Evolutionary conservation across 1,284 basidiomycete species (phyloP).

Genomic region (Puccinia sorghi): DNA sequence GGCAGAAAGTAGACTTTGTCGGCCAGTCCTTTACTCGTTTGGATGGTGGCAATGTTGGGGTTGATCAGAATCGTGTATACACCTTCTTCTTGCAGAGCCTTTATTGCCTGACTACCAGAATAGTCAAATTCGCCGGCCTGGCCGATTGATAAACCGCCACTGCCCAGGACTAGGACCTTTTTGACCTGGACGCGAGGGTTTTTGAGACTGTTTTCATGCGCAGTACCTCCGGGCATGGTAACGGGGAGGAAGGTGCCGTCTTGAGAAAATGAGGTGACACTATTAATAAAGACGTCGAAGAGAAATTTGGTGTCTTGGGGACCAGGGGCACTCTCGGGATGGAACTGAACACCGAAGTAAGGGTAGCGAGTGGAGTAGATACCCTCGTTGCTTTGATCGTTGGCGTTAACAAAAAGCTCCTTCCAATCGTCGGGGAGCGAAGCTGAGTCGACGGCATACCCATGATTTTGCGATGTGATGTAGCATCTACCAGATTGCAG

Average conservation of each 20-base stretch:
- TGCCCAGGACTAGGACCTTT: slow-evolving; percentile 95
- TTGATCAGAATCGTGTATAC: slow-evolving; percentile 99
- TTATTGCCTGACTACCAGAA: slow-evolving; percentile 97
- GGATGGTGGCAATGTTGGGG: slow-evolving; percentile 99
- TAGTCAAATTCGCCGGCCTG: slow-evolving; percentile 99
- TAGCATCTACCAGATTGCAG: slow-evolving; percentile 92
- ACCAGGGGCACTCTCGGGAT: slow-evolving; percentile 97
- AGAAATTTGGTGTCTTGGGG: slow-evolving; percentile 98
- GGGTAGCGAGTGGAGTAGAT: slow-evolving; percentile 78
- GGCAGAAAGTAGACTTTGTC: slow-evolving; percentile 99
- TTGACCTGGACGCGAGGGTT: slow-evolving; percentile 75
- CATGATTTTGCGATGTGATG: slow-evolving; percentile 99
- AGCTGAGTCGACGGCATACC: slow-evolving; percentile 85
- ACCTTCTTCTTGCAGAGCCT: slow-evolving; percentile 96
- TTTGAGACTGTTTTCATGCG: slow-evolving; percentile 76
- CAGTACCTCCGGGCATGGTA: slow-evolving; percentile 80
- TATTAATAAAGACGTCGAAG: slow-evolving; percentile 95
- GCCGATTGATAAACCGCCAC: slow-evolving; percentile 96
- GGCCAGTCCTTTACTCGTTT: slow-evolving; percentile 92
- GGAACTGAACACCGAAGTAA: slow-evolving; percentile 99
- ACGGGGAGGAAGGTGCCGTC: slow-evolving; percentile 65
- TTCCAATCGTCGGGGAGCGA: slow-evolving; percentile 84
- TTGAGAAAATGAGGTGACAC: slow-evolving; percentile 71
- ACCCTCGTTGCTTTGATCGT: slow-evolving; percentile 96
- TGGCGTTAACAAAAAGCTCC: slow-evolving; percentile 93